Percentiles rank a stretch among this genome's conserved stretches.
These are phyloP conservation scores for Irineochytrium annulatum DNA, from an alignment of 192 early-diverging fungal genomes.

Conservation along the genomic window DNA sequence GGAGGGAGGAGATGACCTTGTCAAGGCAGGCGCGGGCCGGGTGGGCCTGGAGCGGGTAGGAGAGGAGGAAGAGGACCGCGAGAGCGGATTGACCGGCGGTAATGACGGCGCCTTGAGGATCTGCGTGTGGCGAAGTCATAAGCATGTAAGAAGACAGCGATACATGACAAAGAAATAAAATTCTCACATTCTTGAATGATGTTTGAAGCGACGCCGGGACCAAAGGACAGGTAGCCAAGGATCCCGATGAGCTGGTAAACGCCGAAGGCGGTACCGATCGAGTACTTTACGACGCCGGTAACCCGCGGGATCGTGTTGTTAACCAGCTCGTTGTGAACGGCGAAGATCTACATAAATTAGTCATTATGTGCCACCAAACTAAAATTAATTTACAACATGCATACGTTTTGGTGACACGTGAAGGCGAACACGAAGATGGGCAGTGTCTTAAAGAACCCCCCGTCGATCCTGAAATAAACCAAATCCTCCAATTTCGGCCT, in stretches of 20 bases:
- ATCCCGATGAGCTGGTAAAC: constrained; percentile 85
- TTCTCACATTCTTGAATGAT: constrained; percentile 71
- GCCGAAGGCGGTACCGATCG: constrained; percentile 70
- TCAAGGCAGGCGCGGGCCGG: constrained; percentile 85
- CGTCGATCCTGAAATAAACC: constrained; percentile 47
- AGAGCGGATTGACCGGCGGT: constrained; percentile 84
- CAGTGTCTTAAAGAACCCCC: constrained; percentile 65
- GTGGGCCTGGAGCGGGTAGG: constrained; percentile 90
- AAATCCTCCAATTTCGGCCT: constrained; percentile 29
- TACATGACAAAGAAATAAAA: not conserved
- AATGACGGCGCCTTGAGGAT: constrained; percentile 64
- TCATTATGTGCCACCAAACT: not conserved
- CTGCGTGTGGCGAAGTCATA: constrained; percentile 26
- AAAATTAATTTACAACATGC: constrained; percentile 5
- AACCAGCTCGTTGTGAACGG: constrained; percentile 90
- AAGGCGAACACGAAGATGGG: constrained; percentile 99
- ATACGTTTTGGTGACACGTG: constrained; percentile 97
- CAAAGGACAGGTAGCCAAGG: constrained; percentile 87
- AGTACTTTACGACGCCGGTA: constrained; percentile 62
- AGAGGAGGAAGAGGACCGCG: constrained; percentile 82
- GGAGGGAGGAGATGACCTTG: constrained; percentile 62
- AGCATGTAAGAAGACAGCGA: not conserved
- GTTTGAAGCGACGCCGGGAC: constrained; percentile 65
- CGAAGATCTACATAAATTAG: constrained; percentile 69
- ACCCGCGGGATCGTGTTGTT: constrained; percentile 75